These are phyloP conservation scores for Ophiobolus disseminans DNA, from an alignment of 2,329 filamentous ascomycete genomes.

Conservation along the genomic window DNA sequence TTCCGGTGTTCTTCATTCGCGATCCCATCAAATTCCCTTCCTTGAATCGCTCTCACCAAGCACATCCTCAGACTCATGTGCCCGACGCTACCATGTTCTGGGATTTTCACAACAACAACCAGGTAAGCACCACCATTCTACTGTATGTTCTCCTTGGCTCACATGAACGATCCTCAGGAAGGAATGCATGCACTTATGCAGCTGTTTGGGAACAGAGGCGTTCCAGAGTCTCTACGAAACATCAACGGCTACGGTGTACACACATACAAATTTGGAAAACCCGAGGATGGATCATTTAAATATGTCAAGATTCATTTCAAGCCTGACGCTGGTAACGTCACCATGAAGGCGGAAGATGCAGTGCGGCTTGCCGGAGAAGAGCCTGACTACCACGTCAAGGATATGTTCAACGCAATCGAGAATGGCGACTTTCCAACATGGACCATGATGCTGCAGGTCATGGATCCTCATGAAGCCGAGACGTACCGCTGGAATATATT, in stretches of 20 bases:
- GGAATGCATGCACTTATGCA: conserved; percentile 61
- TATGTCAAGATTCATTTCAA: conserved; percentile 61
- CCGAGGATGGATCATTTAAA: conserved; percentile 55
- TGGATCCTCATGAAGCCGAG: conserved; percentile 60
- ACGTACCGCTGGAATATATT: conserved; percentile 60
- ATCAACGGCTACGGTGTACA: conserved; percentile 59
- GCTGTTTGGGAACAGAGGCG: conserved; percentile 59
- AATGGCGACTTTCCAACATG: conserved; percentile 57
- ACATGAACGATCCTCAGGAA: no score
- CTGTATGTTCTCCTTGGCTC: no score
- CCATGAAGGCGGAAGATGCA: conserved; percentile 50
- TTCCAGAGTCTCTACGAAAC: conserved; percentile 56
- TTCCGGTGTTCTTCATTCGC: conserved; percentile 55
- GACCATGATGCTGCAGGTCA: conserved; percentile 63
- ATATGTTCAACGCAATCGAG: conserved; percentile 56
- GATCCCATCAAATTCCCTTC: conserved; percentile 54
- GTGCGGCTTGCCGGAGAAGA: conserved; percentile 43
- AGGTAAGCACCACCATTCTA: no score
- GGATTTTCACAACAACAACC: conserved; percentile 53
- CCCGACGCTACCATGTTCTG: conserved; percentile 51
- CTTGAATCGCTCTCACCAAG: conserved; percentile 47
- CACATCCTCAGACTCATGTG: conserved; percentile 43
- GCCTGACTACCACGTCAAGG: conserved; percentile 48
- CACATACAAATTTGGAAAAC: conserved; percentile 48
- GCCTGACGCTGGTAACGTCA: conserved; percentile 56